Percentiles rank a stretch among this genome's conserved stretches.
Evolutionary conservation across 257 asterid genomes (phyloP).

Genomic region (Forsythia viridissima): DNA sequence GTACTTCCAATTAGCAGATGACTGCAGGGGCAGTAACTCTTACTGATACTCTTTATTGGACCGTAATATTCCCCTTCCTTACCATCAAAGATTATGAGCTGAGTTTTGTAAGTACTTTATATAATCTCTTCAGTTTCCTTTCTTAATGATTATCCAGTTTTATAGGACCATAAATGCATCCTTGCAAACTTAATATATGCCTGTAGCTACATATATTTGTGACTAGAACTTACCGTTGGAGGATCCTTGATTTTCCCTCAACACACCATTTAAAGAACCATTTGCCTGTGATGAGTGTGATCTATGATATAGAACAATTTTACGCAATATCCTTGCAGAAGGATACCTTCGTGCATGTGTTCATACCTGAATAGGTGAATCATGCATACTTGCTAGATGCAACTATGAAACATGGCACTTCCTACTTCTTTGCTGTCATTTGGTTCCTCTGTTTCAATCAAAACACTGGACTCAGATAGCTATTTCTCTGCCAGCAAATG

Average conservation of each 20-base stretch:
- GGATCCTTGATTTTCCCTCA: neutral
- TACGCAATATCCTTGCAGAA: neutral
- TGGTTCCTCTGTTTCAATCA: neutral
- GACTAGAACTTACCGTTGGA: neutral
- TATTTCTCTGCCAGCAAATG: neutral
- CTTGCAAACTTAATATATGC: neutral
- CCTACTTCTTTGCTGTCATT: neutral
- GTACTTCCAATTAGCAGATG: constrained; percentile 53
- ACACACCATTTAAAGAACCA: neutral
- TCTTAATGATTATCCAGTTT: constrained; percentile 1
- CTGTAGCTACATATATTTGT: constrained; percentile 10
- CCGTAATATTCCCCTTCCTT: constrained; percentile 74
- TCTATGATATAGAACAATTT: neutral
- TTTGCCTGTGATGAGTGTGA: neutral
- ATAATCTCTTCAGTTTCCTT: constrained; percentile 16
- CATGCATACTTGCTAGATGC: neutral
- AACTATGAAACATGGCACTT: neutral
- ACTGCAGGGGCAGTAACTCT: constrained; percentile 90
- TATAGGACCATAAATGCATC: neutral
- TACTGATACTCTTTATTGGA: constrained; percentile 82
- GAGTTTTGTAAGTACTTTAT: constrained; percentile 68
- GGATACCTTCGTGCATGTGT: neutral
- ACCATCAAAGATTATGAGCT: constrained; percentile 69
- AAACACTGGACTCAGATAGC: neutral
- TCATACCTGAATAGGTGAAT: neutral